A percentile compares a stretch with the other conserved stretches of the same genome.
phyloP scores from a whole-genome alignment of 1,139 yeast species.

The Hyphopichia khmerensis region DNA sequence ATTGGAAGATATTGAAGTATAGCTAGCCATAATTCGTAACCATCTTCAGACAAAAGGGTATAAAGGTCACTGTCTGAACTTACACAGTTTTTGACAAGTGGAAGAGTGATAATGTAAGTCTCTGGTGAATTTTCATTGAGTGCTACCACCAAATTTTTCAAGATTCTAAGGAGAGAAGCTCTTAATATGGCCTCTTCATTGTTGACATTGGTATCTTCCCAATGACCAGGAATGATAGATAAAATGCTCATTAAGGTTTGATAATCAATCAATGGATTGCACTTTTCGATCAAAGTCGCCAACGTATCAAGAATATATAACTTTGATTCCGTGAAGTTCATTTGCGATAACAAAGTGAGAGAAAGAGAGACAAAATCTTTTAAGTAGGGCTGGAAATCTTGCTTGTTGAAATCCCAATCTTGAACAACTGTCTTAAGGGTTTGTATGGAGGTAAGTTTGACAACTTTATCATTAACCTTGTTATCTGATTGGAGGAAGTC shows the following conservation, averaged over 20 bases:
- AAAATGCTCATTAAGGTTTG: constrained; percentile 54
- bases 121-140: constrained; percentile 57
- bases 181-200: constrained; percentile 67
- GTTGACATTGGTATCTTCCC: constrained; percentile 59
- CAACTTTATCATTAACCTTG: constrained; percentile 66
- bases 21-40: constrained; percentile 79
- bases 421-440: constrained; percentile 68
- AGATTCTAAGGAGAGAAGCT: constrained; percentile 66
- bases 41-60: constrained; percentile 78
- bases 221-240: constrained; percentile 64
- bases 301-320: constrained; percentile 66
- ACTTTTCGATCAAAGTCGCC: constrained; percentile 61
- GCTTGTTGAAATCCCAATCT: constrained; percentile 82
- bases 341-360: constrained; percentile 43
- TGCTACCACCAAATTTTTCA: constrained; percentile 64
- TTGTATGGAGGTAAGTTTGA: constrained; percentile 72
- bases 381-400: constrained; percentile 64
- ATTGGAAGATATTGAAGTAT: constrained; percentile 57
- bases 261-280: constrained; percentile 58
- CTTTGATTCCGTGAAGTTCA: constrained; percentile 71
- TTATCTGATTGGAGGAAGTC: constrained; percentile 42
- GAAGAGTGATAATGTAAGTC: constrained; percentile 65
- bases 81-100: constrained; percentile 68
- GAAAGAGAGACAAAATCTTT: constrained; percentile 52
- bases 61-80: constrained; percentile 55